phyloP scores from a whole-genome alignment of 2,329 filamentous ascomycete genomes.

The Leptographium flavum region DNA sequence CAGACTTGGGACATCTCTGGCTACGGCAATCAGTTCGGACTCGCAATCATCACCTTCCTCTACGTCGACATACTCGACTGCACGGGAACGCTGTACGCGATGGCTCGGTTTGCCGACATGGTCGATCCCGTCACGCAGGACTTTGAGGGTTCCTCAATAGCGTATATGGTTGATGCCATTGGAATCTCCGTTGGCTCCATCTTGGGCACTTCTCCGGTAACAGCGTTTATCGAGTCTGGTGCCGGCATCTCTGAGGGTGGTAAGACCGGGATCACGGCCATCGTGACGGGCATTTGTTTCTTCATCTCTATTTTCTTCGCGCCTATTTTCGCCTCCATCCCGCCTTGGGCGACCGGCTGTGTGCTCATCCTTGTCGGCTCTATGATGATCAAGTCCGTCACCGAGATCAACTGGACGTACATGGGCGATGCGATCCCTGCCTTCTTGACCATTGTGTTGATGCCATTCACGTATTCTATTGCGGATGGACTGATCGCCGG shows the following conservation, averaged over 20 bases:
- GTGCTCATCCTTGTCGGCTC: constrained; percentile 58
- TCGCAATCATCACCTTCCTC: constrained; percentile 62
- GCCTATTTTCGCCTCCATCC: constrained; percentile 61
- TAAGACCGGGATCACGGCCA: constrained; percentile 56
- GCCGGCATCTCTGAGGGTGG: constrained; percentile 66
- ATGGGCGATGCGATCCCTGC: constrained; percentile 62
- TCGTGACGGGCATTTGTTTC: constrained; percentile 55
- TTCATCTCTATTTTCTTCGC: constrained; percentile 60
- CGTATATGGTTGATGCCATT: constrained; percentile 57
- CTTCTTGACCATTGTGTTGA: constrained; percentile 59
- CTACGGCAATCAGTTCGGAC: constrained; percentile 46
- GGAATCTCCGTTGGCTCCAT: constrained; percentile 58
- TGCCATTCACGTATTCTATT: constrained; percentile 65
- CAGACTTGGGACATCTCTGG: constrained; percentile 51
- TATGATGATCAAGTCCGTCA: constrained; percentile 62
- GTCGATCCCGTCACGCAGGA: constrained; percentile 52
- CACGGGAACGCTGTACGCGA: constrained; percentile 63
- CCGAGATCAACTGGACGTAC: constrained; percentile 61
- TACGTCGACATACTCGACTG: constrained; percentile 69
- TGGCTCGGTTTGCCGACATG: constrained; percentile 56
- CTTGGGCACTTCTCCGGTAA: constrained; percentile 55
- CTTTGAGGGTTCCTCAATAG: constrained; percentile 71
- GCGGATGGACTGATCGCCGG: constrained; percentile 59
- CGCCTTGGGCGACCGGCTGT: constrained; percentile 63
- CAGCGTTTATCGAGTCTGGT: constrained; percentile 60